These are phyloP conservation scores for Achaetomium macrosporum DNA, from an alignment of 2,329 filamentous ascomycete species.

Conservation along the genomic window DNA sequence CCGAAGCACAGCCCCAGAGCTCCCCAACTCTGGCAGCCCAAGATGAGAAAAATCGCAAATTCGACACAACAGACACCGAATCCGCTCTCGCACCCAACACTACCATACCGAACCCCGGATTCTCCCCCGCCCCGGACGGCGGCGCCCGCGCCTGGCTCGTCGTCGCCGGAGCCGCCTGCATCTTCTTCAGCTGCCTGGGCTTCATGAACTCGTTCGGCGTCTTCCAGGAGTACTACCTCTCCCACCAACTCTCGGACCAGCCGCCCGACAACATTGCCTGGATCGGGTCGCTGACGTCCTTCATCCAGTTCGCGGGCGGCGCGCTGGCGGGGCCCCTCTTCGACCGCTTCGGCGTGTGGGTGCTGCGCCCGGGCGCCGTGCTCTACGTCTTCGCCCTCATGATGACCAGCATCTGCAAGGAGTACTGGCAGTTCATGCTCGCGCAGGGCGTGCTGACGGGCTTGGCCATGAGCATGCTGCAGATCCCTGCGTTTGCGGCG, in stretches of 20 bases:
- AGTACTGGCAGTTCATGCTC: conserved; percentile 49
- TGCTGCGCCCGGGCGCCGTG: conserved; percentile 31
- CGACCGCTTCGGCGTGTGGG: conserved; percentile 35
- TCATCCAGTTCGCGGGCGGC: conserved; percentile 33
- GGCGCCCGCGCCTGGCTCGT: conserved; percentile 33
- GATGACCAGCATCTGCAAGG: conserved; percentile 38
- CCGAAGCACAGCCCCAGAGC: background rate
- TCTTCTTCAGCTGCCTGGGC: conserved; percentile 37
- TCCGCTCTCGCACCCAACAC: background rate
- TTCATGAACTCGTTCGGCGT: conserved; percentile 41
- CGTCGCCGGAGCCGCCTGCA: conserved; percentile 30
- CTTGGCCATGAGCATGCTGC: conserved; percentile 35
- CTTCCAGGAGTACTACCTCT: conserved; percentile 40
- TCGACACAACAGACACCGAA: conserved; percentile 6
- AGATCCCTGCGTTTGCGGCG: conserved; percentile 40
- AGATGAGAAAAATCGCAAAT: background rate
- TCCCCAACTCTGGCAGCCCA: background rate
- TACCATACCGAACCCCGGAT: background rate
- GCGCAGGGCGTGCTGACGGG: conserved; percentile 43
- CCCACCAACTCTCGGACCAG: conserved; percentile 30
- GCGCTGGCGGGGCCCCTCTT: conserved; percentile 35
- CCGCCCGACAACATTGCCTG: conserved; percentile 35
- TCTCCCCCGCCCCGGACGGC: conserved; percentile 19
- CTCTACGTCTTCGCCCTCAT: conserved; percentile 36
- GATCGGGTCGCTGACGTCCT: conserved; percentile 37